Conservation (phyloP, 2,329 filamentous ascomycete species). For the Nemania sp. region DNA sequence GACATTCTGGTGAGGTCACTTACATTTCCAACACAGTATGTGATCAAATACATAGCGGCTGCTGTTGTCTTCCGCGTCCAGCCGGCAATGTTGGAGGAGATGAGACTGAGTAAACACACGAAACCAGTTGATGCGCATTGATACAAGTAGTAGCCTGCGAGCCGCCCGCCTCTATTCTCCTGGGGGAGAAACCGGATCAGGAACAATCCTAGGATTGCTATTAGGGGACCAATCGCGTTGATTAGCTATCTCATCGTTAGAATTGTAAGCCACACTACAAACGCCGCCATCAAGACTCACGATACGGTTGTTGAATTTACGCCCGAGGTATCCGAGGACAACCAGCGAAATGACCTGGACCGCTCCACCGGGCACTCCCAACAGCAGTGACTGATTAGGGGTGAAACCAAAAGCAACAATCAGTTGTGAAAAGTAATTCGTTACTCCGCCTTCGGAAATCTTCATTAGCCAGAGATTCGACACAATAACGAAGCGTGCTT, state of each 20-base stretch:
- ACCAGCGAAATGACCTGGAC: constrained; percentile 65
- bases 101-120: constrained; percentile 64
- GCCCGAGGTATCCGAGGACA: constrained; percentile 53
- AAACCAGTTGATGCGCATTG: constrained; percentile 63
- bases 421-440: constrained; percentile 47
- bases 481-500: constrained; percentile 6
- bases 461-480: neutral
- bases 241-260: constrained; percentile 45
- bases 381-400: constrained; percentile 62
- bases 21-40: constrained; percentile 55
- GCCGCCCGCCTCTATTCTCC: constrained; percentile 58
- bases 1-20: too few species aligned
- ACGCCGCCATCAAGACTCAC: constrained; percentile 28
- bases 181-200: constrained; percentile 66
- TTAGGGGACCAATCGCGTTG: constrained; percentile 53
- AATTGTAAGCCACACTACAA: neutral
- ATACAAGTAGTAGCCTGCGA: constrained; percentile 69
- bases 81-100: constrained; percentile 62
- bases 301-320: constrained; percentile 59
- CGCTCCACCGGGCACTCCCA: constrained; percentile 67
- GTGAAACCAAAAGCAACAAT: constrained; percentile 65
- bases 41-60: constrained; percentile 56
- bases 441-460: constrained; percentile 33
- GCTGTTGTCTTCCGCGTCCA: constrained; percentile 64
- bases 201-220: constrained; percentile 62